Conservation (phyloP, 2,329 filamentous ascomycete genomes). For the Annulohypoxylon truncatum region DNA sequence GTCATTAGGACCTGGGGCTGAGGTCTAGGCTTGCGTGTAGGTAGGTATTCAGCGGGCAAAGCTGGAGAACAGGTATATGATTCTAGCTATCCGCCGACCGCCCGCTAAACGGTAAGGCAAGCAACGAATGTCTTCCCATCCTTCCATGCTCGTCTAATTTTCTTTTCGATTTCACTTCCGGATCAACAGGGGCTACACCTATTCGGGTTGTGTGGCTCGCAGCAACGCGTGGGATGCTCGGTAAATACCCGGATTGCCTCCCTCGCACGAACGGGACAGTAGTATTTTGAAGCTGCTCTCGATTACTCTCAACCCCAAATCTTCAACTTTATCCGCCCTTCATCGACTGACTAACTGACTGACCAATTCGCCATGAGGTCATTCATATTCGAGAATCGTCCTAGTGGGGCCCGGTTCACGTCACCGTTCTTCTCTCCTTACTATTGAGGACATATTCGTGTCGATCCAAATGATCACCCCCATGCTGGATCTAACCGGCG, state of each 20-base stretch:
- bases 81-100: slow-evolving; percentile 22
- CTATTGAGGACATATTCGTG: slow-evolving; percentile 37
- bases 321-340: slow-evolving; percentile 48
- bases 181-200: slow-evolving; percentile 39
- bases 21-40: background rate
- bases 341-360: no score
- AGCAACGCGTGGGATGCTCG: slow-evolving; percentile 41
- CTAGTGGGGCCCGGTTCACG: slow-evolving; percentile 29
- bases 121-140: background rate
- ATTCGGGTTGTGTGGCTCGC: slow-evolving; percentile 20
- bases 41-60: background rate
- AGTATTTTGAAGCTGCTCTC: slow-evolving; percentile 17
- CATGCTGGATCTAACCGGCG: slow-evolving; percentile 41
- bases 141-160: slow-evolving; percentile 23
- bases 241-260: slow-evolving; percentile 43
- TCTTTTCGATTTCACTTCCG: slow-evolving; percentile 31
- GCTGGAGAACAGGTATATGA: slow-evolving; percentile 12
- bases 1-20: slow-evolving; percentile 13
- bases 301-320: slow-evolving; percentile 16
- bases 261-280: slow-evolving; percentile 41
- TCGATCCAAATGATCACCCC: slow-evolving; percentile 42
- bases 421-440: slow-evolving; percentile 34
- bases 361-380: slow-evolving; percentile 42
- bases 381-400: slow-evolving; percentile 30
- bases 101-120: slow-evolving; percentile 12